Percentiles rank a stretch among this genome's conserved stretches.
phyloP scores from a whole-genome alignment of 2,329 filamentous ascomycete genomes.

The Paecilomyces niveus region DNA sequence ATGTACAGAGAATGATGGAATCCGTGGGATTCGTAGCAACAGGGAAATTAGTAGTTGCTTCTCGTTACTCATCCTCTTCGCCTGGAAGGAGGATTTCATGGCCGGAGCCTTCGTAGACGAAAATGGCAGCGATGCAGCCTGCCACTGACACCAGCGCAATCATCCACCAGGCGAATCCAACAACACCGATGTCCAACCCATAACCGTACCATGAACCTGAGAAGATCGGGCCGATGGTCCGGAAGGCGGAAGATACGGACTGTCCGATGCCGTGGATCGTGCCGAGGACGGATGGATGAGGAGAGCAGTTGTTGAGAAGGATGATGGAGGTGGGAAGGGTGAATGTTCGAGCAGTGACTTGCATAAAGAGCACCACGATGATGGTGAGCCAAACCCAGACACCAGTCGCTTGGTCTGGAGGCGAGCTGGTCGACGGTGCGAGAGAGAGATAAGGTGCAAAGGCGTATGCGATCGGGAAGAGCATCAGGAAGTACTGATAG shows the following conservation, averaged over 20 bases:
- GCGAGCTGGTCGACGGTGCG: slow-evolving; percentile 50
- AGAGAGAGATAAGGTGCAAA: slow-evolving; percentile 64
- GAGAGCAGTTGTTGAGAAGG: slow-evolving; percentile 53
- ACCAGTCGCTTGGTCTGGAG: slow-evolving; percentile 30
- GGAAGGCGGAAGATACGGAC: slow-evolving; percentile 47
- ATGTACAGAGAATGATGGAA: background rate
- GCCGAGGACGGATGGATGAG: slow-evolving; percentile 52
- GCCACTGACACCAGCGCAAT: slow-evolving; percentile 48
- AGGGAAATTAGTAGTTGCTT: background rate
- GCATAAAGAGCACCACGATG: slow-evolving; percentile 56
- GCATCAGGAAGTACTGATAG: slow-evolving; percentile 59
- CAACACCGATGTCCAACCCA: slow-evolving; percentile 47
- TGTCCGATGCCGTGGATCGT: slow-evolving; percentile 55
- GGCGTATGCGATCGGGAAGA: slow-evolving; percentile 68
- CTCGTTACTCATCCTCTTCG: slow-evolving; percentile 24
- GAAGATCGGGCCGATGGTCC: slow-evolving; percentile 51
- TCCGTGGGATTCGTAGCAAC: background rate
- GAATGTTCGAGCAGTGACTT: slow-evolving; percentile 67
- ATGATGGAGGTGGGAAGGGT: slow-evolving; percentile 54
- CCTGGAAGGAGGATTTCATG: slow-evolving; percentile 47
- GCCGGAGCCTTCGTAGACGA: slow-evolving; percentile 58
- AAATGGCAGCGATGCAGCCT: slow-evolving; percentile 53
- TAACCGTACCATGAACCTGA: slow-evolving; percentile 50
- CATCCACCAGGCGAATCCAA: slow-evolving; percentile 53
- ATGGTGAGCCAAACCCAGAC: slow-evolving; percentile 59